These are phyloP conservation scores for Powellomyces hirtus DNA, from an alignment of 192 early-diverging fungal species.

Conservation along the genomic window DNA sequence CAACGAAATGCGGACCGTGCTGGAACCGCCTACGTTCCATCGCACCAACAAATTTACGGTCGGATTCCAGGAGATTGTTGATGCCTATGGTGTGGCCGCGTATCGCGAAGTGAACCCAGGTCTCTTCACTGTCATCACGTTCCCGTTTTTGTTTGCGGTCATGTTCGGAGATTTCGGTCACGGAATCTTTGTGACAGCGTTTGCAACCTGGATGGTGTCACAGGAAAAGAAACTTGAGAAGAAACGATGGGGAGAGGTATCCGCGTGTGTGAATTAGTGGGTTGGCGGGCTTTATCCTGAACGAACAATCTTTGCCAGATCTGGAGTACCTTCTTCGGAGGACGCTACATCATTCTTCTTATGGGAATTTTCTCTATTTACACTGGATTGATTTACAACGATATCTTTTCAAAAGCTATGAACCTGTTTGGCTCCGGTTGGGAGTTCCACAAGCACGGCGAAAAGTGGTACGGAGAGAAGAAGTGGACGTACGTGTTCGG, in stretches of 20 bases:
- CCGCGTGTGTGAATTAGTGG: slow-evolving; percentile 5
- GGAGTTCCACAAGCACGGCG: slow-evolving; percentile 62
- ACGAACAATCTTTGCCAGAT: slow-evolving; percentile 51
- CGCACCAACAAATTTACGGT: slow-evolving; percentile 94
- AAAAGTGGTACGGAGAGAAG: slow-evolving; percentile 61
- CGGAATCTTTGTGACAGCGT: slow-evolving; percentile 80
- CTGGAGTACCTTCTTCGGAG: slow-evolving; percentile 86
- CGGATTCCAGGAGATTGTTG: slow-evolving; percentile 96
- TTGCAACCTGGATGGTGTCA: slow-evolving; percentile 69
- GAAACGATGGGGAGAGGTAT: slow-evolving; percentile 75
- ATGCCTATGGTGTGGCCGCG: slow-evolving; percentile 94
- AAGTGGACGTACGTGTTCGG: slow-evolving; percentile 75
- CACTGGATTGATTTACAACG: slow-evolving; percentile 97
- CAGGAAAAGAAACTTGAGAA: slow-evolving; percentile 79
- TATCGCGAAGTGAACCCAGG: slow-evolving; percentile 99
- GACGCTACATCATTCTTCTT: slow-evolving; percentile 95
- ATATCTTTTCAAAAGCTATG: slow-evolving; percentile 88
- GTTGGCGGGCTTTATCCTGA: no score
- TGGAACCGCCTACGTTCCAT: slow-evolving; percentile 91
- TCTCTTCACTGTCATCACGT: slow-evolving; percentile 93
- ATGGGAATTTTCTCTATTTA: slow-evolving; percentile 98
- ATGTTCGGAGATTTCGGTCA: slow-evolving; percentile 99
- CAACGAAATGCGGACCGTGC: slow-evolving; percentile 79
- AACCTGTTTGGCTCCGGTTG: slow-evolving; percentile 75
- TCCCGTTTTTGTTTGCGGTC: slow-evolving; percentile 99